phyloP scores from a whole-genome alignment of 23 red algal species.

The Gracilaria caudata region DNA sequence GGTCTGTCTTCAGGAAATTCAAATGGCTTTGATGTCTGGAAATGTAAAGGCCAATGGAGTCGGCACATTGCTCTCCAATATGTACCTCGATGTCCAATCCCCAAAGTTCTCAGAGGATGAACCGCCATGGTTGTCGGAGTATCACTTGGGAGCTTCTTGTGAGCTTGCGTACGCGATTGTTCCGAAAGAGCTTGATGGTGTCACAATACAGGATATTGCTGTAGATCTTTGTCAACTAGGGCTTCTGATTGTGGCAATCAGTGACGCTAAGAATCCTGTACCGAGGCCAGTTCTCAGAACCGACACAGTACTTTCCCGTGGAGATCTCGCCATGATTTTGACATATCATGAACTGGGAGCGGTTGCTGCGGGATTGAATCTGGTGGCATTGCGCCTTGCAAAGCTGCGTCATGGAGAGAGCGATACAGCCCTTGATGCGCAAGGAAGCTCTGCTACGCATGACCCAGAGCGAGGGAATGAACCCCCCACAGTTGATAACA shows the following conservation, averaged over 20 bases:
- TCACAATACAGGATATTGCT: conserved; percentile 38
- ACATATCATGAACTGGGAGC: conserved; percentile 48
- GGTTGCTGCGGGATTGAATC: conserved; percentile 19
- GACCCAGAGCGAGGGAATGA: neutral
- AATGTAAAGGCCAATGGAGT: conserved; percentile 65
- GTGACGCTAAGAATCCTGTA: conserved; percentile 15
- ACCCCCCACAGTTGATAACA: neutral
- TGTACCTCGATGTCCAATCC: conserved; percentile 65
- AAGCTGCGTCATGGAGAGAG: neutral
- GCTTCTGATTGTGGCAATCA: conserved; percentile 31
- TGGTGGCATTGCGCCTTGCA: conserved; percentile 37
- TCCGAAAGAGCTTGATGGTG: conserved; percentile 59
- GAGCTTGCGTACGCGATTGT: conserved; percentile 53
- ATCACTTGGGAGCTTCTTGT: conserved; percentile 62
- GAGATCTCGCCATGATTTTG: conserved; percentile 64
- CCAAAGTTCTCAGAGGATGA: conserved; percentile 25
- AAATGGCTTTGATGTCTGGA: conserved; percentile 70
- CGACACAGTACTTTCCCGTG: neutral
- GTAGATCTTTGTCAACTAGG: conserved; percentile 49
- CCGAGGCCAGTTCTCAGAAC: conserved; percentile 31
- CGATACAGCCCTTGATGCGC: neutral
- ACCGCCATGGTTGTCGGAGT: conserved; percentile 68
- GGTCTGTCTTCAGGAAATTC: conserved; percentile 76
- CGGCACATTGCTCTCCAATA: conserved; percentile 71
- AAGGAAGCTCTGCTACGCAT: too few relatives aligned